Evolutionary conservation across 192 early-diverging fungal species (phyloP), one percentile per base, ranked within the genome.

Genomic region (Entophlyctis helioformis): DNA sequence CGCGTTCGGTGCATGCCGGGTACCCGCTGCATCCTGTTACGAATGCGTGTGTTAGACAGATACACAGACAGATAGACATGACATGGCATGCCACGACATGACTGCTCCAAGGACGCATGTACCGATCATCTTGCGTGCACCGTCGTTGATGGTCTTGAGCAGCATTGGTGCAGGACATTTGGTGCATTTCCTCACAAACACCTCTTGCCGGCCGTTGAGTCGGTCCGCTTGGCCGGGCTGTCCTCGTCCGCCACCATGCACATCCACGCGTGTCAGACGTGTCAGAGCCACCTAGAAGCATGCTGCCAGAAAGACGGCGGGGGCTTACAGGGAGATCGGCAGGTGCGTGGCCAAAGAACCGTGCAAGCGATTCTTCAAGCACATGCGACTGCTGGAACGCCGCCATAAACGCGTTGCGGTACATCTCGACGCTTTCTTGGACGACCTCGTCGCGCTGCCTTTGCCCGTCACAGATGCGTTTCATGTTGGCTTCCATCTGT

Each of bases 401-500:
- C 23, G 54, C 67, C 1, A 55, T 37, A 60, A 82, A 96, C 11
- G 90, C 86, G 1, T 69, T 63, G 39, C 61, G 43, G 62, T 96
- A 96, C 61, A 79, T 66, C 2, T 59, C 49, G 13, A 91, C 54
- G 23, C 64, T 71, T 33, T 88, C 74, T 15, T 55, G 48, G 1
- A 93, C 49, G 0, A 94, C 89, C 4, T 81, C 65, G 2, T 71
- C 74, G 38, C 80, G 82, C 0, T 64, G 67, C 31, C 70, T 74
- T 28, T 10, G 20, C 0, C 91, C 89, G 7, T 73, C 57, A 57
- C 78, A 82, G 19, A 97, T 91, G 7, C 47, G 42, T 36, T 73
- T 74, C 39, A 95, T 70, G 55, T 85, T 79, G 2, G 63, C 67
- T 51, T 97, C 93, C 66, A 89, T 81, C 80, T 63, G 33, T 1